Conservation (phyloP, 23 red algal genomes). For the Pyropia haitanensis region DNA sequence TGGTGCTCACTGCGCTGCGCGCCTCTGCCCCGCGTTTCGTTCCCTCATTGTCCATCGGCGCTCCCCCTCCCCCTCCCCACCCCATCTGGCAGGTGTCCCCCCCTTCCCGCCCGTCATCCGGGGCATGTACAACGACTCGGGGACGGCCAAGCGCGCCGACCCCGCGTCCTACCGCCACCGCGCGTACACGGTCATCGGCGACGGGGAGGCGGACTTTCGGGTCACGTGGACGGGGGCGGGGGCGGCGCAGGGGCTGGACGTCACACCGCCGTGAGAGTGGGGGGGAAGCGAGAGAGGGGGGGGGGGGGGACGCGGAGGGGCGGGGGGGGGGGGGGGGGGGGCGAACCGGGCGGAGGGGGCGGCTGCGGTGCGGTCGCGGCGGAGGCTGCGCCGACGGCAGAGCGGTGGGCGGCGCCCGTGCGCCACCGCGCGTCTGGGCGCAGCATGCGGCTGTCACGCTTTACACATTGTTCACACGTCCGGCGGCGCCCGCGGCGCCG, state of each 20-base stretch:
- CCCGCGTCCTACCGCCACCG: conserved; percentile 4
- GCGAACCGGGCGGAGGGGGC: too few relatives aligned
- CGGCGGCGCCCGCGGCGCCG: too few relatives aligned
- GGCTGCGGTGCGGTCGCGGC: too few relatives aligned
- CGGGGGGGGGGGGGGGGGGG: not conserved
- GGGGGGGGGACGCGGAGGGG: not conserved
- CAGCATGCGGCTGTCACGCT: too few relatives aligned
- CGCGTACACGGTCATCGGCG: conserved; percentile 2
- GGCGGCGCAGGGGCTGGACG: not conserved
- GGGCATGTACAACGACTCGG: conserved; percentile 3
- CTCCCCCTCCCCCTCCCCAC: too few relatives aligned
- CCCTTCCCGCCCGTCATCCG: not conserved
- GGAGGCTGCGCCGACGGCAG: too few relatives aligned
- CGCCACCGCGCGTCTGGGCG: too few relatives aligned
- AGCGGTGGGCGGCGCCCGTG: too few relatives aligned
- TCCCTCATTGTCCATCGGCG: too few relatives aligned
- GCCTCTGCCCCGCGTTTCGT: too few relatives aligned
- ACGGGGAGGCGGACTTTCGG: not conserved
- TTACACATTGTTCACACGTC: too few relatives aligned
- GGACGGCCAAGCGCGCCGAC: not conserved
- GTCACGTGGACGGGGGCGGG: not conserved
- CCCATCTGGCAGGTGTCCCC: conserved; percentile 9
- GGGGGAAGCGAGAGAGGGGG: not conserved
- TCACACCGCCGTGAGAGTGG: not conserved
- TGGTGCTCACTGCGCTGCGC: too few relatives aligned